Evolutionary conservation across 2,329 filamentous ascomycete genomes (phyloP).

Genomic region (Penicillium brevicompactum): DNA sequence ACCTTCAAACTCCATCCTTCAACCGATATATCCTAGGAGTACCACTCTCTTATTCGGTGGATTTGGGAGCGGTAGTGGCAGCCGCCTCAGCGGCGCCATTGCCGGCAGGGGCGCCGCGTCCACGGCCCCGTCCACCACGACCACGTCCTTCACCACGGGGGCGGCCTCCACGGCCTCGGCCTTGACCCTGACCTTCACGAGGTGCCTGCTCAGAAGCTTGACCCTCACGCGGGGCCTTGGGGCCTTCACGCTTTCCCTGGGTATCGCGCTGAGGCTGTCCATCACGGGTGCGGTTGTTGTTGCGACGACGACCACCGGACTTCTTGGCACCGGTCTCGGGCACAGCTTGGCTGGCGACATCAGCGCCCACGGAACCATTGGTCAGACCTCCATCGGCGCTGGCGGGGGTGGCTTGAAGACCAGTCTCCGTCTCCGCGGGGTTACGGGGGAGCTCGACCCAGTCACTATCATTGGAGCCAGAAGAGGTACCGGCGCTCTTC

Average conservation of each 20-base stretch:
- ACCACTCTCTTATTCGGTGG: conserved; percentile 6
- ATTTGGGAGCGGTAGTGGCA: background rate
- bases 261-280: background rate
- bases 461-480: conserved; percentile 57
- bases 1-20: background rate
- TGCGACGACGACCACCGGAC: conserved; percentile 37
- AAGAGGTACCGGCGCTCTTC: conserved; percentile 56
- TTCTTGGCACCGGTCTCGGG: conserved; percentile 44
- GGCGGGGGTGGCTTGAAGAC: conserved; percentile 63
- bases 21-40: conserved; percentile 1
- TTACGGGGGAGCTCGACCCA: conserved; percentile 79
- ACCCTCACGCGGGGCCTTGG: background rate
- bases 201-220: background rate
- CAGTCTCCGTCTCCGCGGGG: conserved; percentile 72
- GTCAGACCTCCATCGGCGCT: conserved; percentile 61
- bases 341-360: conserved; percentile 42
- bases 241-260: background rate
- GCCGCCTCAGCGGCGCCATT: conserved; percentile 1
- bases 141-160: conserved; percentile 31
- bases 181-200: background rate
- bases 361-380: conserved; percentile 57
- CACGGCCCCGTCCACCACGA: conserved; percentile 36
- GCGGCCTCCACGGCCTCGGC: conserved; percentile 37
- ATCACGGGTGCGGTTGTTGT: conserved; percentile 14
- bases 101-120: conserved; percentile 32